A percentile compares a stretch with the other conserved stretches of the same genome.
Evolutionary conservation across 495 filamentous ascomycete species (phyloP).

Genomic region (Darksidea phi): DNA sequence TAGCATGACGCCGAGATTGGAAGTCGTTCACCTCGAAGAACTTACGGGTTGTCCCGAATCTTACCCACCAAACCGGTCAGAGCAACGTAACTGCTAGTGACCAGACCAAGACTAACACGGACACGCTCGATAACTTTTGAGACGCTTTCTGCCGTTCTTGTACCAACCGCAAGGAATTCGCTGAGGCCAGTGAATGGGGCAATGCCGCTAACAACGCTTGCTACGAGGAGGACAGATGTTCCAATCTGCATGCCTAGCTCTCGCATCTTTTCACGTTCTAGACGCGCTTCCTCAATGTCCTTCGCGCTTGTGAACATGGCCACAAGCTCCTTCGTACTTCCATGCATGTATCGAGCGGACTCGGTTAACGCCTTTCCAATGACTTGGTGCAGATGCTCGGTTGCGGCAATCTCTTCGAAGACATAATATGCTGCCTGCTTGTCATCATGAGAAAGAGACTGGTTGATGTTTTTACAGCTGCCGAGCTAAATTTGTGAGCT

Average conservation of each 20-base stretch:
- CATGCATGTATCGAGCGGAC: background rate
- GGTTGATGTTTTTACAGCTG: background rate
- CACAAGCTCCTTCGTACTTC: background rate
- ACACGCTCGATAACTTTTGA: background rate
- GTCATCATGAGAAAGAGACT: background rate
- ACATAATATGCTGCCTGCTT: background rate
- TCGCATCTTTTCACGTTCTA: background rate
- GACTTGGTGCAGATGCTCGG: background rate
- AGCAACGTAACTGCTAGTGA: background rate
- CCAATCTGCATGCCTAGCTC: background rate
- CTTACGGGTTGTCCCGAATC: background rate
- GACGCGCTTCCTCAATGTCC: background rate
- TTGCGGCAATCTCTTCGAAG: background rate
- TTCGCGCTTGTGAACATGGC: background rate
- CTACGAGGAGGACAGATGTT: background rate
- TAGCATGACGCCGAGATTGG: background rate
- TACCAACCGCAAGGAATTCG: background rate
- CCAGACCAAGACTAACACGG: background rate
- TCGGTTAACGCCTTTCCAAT: background rate
- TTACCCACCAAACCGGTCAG: background rate
- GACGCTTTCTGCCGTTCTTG: background rate
- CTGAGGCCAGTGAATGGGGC: background rate
- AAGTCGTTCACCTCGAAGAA: background rate
- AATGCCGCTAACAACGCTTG: background rate
- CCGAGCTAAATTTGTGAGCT: background rate